phyloP scores from a whole-genome alignment of 1,139 yeast genomes.

The Maudiozyma humilis region DNA sequence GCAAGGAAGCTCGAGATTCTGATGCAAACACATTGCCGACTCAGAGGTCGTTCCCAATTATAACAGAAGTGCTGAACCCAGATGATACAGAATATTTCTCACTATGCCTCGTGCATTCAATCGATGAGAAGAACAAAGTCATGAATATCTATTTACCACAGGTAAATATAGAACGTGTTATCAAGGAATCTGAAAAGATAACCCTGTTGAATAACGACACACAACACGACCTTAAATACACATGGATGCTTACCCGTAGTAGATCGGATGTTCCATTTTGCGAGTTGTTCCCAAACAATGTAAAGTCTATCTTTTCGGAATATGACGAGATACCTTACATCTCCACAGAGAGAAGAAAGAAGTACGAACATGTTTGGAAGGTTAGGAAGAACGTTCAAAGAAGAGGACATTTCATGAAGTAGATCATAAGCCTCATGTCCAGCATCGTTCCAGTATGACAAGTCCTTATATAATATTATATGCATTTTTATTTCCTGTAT shows the following conservation, averaged over 20 bases:
- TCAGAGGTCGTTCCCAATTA: slow-evolving; percentile 3
- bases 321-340: slow-evolving; percentile 41
- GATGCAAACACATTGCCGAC: neutral
- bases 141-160: slow-evolving; percentile 56
- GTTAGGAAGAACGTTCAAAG: slow-evolving; percentile 57
- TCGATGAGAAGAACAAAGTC: slow-evolving; percentile 37
- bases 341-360: slow-evolving; percentile 37
- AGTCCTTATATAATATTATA: neutral
- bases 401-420: slow-evolving; percentile 34
- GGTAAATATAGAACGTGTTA: slow-evolving; percentile 1
- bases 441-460: neutral
- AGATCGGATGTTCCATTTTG: slow-evolving; percentile 54
- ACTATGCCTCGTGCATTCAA: slow-evolving; percentile 52
- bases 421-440: neutral
- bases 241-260: slow-evolving; percentile 52
- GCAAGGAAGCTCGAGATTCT: slow-evolving; percentile 3
- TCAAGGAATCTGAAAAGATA: slow-evolving; percentile 20
- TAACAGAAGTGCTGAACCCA: slow-evolving; percentile 12
- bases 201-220: slow-evolving; percentile 9
- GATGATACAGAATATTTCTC: slow-evolving; percentile 32
- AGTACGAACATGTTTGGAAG: slow-evolving; percentile 53
- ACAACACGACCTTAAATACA: neutral
- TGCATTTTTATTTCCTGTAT: slow-evolving; percentile 2
- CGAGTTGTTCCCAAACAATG: slow-evolving; percentile 33
- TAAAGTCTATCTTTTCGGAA: slow-evolving; percentile 11